Percentiles rank a stretch among this genome's conserved stretches.
Conservation (phyloP, 371 early-diverging fungal species). For the Apophysomyces variabilis region DNA sequence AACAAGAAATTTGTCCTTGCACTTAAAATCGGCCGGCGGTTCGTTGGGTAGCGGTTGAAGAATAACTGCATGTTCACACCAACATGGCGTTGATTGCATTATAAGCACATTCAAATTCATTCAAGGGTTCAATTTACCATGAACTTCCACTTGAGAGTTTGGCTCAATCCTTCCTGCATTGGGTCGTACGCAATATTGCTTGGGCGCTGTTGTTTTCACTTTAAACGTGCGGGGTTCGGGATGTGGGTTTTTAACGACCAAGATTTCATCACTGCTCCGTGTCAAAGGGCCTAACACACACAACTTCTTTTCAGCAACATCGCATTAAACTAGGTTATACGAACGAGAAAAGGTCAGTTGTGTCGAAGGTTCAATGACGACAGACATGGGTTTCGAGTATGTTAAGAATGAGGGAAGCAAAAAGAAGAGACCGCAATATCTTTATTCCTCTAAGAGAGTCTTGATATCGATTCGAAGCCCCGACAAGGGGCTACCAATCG, state of each 20-base stretch:
- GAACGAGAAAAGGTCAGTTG: slow-evolving; percentile 66
- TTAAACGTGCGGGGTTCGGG: slow-evolving; percentile 85
- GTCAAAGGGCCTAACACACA: slow-evolving; percentile 75
- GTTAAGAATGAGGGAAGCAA: too few relatives aligned
- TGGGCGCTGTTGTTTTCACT: slow-evolving; percentile 98
- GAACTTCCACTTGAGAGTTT: slow-evolving; percentile 72
- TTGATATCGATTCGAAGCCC: too few relatives aligned
- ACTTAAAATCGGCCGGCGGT: slow-evolving; percentile 60
- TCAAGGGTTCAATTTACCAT: slow-evolving; percentile 47
- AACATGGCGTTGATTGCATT: not conserved
- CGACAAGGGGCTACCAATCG: too few relatives aligned
- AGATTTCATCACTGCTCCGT: slow-evolving; percentile 60
- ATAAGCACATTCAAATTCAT: not conserved
- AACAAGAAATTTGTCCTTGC: slow-evolving; percentile 84
- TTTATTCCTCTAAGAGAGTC: too few relatives aligned
- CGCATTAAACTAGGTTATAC: slow-evolving; percentile 11
- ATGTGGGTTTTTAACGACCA: slow-evolving; percentile 74
- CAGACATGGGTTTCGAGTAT: slow-evolving; percentile 47
- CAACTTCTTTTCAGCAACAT: not conserved
- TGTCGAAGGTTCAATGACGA: slow-evolving; percentile 56
- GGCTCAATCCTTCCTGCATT: slow-evolving; percentile 90
- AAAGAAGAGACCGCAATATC: too few relatives aligned
- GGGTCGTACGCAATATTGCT: slow-evolving; percentile 96
- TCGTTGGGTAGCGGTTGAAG: slow-evolving; percentile 73
- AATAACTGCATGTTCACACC: slow-evolving; percentile 42